phyloP scores from a whole-genome alignment of 2,329 filamentous ascomycete species.

The Neocatenulostroma microsporum region DNA sequence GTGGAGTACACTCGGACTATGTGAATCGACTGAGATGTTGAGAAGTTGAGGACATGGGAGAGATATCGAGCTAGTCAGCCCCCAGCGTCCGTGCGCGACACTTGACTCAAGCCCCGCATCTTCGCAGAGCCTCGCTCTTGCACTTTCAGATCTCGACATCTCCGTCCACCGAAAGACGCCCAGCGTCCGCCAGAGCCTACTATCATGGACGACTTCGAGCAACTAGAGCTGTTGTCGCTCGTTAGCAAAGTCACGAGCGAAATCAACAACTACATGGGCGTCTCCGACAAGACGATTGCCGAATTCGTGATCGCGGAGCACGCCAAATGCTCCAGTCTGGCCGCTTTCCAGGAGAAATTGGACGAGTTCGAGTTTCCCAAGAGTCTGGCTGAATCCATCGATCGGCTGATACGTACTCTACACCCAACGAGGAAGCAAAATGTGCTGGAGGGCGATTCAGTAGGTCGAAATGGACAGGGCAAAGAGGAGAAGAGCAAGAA shows the following conservation, averaged over 20 bases:
- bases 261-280: conserved; percentile 84
- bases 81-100: too few relatives aligned
- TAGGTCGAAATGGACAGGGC: conserved; percentile 30
- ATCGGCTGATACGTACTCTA: conserved; percentile 79
- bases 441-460: conserved; percentile 23
- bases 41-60: too few relatives aligned
- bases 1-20: too few relatives aligned
- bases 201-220: conserved; percentile 79
- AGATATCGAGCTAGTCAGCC: too few relatives aligned
- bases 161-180: too few relatives aligned
- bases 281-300: conserved; percentile 88
- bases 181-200: too few relatives aligned
- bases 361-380: conserved; percentile 72
- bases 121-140: too few relatives aligned
- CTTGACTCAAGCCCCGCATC: too few relatives aligned
- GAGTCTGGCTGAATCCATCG: conserved; percentile 83
- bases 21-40: too few relatives aligned
- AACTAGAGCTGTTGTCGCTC: conserved; percentile 85
- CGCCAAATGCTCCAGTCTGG: conserved; percentile 59
- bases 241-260: conserved; percentile 93
- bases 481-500: conserved; percentile 67
- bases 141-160: too few relatives aligned
- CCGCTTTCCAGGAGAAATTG: conserved; percentile 69
- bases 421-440: conserved; percentile 73
- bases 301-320: conserved; percentile 95